These are phyloP conservation scores for Purshia tridentata DNA, from an alignment of 306 rosid genomes.

Conservation along the genomic window DNA sequence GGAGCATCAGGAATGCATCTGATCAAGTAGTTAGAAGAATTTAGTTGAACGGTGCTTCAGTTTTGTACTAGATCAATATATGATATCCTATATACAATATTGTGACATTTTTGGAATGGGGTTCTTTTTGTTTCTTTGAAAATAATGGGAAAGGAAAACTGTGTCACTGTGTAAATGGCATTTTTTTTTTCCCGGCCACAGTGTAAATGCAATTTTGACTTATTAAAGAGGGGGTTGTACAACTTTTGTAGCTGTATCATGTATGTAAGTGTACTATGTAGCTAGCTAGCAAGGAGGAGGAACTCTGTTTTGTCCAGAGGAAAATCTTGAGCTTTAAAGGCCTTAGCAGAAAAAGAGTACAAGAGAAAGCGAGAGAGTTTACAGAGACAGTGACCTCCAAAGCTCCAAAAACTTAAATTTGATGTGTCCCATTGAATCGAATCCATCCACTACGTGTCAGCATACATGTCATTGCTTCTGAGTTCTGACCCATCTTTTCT, in stretches of 20 bases:
- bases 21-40: slow-evolving; percentile 13
- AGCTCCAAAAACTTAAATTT: neutral
- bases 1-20: slow-evolving; percentile 5
- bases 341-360: neutral
- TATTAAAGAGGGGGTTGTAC: too few relatives aligned
- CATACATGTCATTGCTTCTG: slow-evolving; percentile 28
- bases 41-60: slow-evolving; percentile 12
- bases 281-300: too few relatives aligned
- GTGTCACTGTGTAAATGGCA: too few relatives aligned
- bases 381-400: neutral
- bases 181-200: too few relatives aligned
- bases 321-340: slow-evolving; percentile 3
- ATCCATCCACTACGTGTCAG: slow-evolving; percentile 41
- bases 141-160: too few relatives aligned
- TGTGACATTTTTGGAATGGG: slow-evolving; percentile 1
- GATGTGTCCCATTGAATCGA: slow-evolving; percentile 47
- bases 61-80: neutral
- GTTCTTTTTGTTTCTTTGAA: neutral
- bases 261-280: too few relatives aligned
- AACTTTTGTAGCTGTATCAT: neutral
- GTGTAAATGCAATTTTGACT: too few relatives aligned
- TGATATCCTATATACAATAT: neutral
- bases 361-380: neutral
- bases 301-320: slow-evolving; percentile 9
- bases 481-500: slow-evolving; percentile 31